Percentiles rank a stretch among this genome's conserved stretches.
phyloP scores from a whole-genome alignment of 2,329 filamentous ascomycete species.

The Trichoderma sp. region DNA sequence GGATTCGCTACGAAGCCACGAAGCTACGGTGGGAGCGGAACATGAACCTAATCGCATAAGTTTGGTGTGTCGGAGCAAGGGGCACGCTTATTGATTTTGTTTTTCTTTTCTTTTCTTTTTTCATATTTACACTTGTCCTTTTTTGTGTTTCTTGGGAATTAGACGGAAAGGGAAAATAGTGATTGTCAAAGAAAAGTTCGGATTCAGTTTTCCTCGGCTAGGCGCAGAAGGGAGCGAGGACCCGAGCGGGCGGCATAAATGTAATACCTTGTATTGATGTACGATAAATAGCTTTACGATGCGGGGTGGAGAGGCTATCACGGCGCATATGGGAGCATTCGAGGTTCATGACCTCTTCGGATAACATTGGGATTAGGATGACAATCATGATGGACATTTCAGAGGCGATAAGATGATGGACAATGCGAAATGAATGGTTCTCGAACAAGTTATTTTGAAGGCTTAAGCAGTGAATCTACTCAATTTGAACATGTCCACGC shows the following conservation, averaged over 20 bases:
- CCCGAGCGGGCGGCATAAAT: conserved; percentile 24
- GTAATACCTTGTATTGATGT: conserved; percentile 39
- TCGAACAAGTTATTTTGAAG: neutral
- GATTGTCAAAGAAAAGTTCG: conserved; percentile 16
- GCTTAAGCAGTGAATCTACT: conserved; percentile 3
- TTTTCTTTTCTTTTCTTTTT: neutral
- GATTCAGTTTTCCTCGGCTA: conserved; percentile 28
- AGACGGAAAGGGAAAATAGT: conserved; percentile 19
- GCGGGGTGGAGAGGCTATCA: conserved; percentile 26
- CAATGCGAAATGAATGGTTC: neutral
- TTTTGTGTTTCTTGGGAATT: conserved; percentile 16
- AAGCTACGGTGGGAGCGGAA: neutral
- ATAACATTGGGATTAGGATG: conserved; percentile 14
- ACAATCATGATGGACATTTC: conserved; percentile 5
- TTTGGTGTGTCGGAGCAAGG: conserved; percentile 4
- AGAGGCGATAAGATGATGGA: neutral
- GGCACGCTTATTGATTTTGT: neutral
- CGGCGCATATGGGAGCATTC: conserved; percentile 24
- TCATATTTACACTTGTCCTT: neutral
- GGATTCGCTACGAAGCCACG: conserved; percentile 15
- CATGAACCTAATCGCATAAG: conserved; percentile 4
- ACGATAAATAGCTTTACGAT: conserved; percentile 33
- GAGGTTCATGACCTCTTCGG: conserved; percentile 7
- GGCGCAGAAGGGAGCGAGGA: conserved; percentile 20
- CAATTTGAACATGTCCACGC: conserved; percentile 34